Evolutionary conservation across 1,139 yeast genomes (phyloP).

Genomic region (Saccharomyces hybrid): DNA sequence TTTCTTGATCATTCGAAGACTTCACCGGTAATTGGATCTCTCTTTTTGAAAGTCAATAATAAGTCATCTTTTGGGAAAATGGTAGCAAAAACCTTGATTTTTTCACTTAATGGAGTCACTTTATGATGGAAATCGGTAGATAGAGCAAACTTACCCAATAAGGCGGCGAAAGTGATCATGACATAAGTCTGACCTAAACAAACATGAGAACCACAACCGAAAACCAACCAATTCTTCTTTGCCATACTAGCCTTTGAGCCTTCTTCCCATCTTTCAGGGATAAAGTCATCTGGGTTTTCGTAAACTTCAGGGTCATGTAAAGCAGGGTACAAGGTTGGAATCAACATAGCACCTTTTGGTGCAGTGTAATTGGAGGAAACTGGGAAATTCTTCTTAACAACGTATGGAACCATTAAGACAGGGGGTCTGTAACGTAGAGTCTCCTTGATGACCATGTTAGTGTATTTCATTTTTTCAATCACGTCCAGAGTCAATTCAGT

Average conservation of each 20-base stretch:
- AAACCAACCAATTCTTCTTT: conserved; percentile 88
- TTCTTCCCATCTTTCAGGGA: conserved; percentile 91
- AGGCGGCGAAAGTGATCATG: conserved; percentile 76
- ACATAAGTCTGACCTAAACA: conserved; percentile 94
- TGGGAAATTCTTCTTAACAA: conserved; percentile 78
- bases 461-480: conserved; percentile 79
- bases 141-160: conserved; percentile 84
- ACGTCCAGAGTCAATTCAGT: conserved; percentile 57
- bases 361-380: conserved; percentile 76
- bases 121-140: conserved; percentile 73
- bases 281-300: conserved; percentile 85
- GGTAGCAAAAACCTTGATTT: conserved; percentile 93
- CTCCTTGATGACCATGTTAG: conserved; percentile 85
- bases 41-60: conserved; percentile 60
- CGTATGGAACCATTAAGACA: conserved; percentile 94
- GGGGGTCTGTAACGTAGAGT: conserved; percentile 94
- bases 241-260: conserved; percentile 53
- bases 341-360: conserved; percentile 95
- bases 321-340: conserved; percentile 91
- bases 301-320: conserved; percentile 95
- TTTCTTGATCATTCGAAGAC: conserved; percentile 13
- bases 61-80: conserved; percentile 96
- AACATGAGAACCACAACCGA: conserved; percentile 96
- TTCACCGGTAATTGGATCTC: conserved; percentile 42
- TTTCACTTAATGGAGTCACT: conserved; percentile 76